These are phyloP conservation scores for Trichoderma asperelloides DNA, from an alignment of 495 filamentous ascomycete genomes.

Conservation along the genomic window DNA sequence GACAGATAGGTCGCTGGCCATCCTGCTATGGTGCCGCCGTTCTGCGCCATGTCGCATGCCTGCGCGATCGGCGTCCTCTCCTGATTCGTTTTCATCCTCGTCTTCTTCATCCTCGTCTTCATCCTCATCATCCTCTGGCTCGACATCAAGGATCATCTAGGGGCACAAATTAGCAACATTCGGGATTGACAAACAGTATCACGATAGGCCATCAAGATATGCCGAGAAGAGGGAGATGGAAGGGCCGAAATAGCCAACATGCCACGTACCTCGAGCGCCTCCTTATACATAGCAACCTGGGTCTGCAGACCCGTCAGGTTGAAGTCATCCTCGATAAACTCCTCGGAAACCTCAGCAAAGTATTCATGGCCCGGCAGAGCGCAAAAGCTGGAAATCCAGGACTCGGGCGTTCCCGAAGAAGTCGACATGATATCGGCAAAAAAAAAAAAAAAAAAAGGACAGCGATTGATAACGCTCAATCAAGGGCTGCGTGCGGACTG, in stretches of 20 bases:
- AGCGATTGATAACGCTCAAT: background rate
- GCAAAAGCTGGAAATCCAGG: constrained; percentile 97
- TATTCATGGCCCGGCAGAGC: constrained; percentile 93
- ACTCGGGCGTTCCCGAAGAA: constrained; percentile 79
- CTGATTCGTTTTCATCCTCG: constrained; percentile 71
- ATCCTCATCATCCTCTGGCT: constrained; percentile 87
- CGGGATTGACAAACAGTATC: background rate
- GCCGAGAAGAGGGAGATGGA: background rate
- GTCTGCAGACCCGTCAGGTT: constrained; percentile 91
- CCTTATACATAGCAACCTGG: constrained; percentile 98
- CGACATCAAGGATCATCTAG: constrained; percentile 97
- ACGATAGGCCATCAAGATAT: background rate
- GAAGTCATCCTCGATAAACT: constrained; percentile 99
- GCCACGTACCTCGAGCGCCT: constrained; percentile 54
- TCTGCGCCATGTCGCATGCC: constrained; percentile 46
- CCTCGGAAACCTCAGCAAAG: constrained; percentile 96
- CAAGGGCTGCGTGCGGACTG: background rate
- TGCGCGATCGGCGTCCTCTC: constrained; percentile 57
- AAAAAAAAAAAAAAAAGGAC: too few relatives aligned
- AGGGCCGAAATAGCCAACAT: background rate
- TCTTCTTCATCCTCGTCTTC: constrained; percentile 77
- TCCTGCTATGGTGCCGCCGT: constrained; percentile 73
- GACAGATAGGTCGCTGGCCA: constrained; percentile 83
- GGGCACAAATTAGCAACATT: constrained; percentile 5
- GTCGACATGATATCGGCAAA: constrained; percentile 42